Conservation (phyloP, 768 basidiomycete species). For the Gymnopilus junonius region DNA sequence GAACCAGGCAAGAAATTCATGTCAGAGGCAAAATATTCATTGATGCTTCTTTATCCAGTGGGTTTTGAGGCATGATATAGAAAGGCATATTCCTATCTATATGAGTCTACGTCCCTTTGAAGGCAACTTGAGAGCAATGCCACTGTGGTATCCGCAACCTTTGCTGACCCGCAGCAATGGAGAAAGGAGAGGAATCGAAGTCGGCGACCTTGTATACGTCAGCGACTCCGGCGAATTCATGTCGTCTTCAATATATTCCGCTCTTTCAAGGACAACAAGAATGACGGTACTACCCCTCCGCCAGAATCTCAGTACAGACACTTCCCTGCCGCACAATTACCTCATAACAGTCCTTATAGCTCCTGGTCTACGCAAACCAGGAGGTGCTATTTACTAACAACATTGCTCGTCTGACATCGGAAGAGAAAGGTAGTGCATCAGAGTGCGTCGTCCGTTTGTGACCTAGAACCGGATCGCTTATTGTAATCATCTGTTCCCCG, state of each 20-base stretch:
- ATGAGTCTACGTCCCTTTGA: conserved; percentile 5
- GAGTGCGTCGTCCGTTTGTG: background rate
- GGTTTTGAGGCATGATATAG: background rate
- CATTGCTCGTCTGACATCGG: background rate
- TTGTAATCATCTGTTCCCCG: background rate
- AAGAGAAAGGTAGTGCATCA: background rate
- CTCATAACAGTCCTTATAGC: background rate
- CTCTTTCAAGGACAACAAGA: background rate
- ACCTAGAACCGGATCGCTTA: background rate
- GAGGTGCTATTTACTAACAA: background rate
- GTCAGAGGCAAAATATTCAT: background rate
- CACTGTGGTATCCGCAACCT: conserved; percentile 9
- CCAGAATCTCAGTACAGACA: background rate
- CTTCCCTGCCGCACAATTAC: background rate
- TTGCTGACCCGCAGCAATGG: background rate
- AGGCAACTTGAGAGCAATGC: background rate
- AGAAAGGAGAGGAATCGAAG: background rate
- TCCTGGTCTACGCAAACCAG: background rate
- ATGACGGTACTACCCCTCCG: conserved; percentile 1
- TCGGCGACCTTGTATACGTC: conserved; percentile 13
- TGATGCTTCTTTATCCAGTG: background rate
- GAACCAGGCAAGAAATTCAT: background rate
- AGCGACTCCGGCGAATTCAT: conserved; percentile 8
- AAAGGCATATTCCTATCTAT: conserved; percentile 1
- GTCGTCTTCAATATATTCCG: conserved; percentile 10